These are phyloP conservation scores for Hansenula lynferdii DNA, from an alignment of 1,139 yeast species.

Conservation along the genomic window DNA sequence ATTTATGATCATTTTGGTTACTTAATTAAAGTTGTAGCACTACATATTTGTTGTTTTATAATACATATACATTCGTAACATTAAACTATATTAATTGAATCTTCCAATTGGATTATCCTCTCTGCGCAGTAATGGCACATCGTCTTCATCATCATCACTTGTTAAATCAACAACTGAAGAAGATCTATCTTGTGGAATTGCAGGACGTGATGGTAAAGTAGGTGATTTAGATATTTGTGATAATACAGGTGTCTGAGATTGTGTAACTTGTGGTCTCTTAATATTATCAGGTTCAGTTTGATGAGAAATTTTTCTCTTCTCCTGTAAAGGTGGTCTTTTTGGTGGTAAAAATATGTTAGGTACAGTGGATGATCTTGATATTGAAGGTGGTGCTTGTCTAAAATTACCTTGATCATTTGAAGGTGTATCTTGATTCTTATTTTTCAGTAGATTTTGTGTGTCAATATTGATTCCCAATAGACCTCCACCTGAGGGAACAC, in stretches of 20 bases:
- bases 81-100: background rate
- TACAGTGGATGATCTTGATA: background rate
- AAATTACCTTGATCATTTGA: too few relatives aligned
- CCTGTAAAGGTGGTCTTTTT: background rate
- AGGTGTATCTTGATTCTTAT: background rate
- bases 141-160: background rate
- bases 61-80: background rate
- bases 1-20: background rate
- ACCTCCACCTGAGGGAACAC: background rate
- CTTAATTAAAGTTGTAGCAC: background rate
- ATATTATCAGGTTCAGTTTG: background rate
- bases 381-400: too few relatives aligned
- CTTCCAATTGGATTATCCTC: background rate
- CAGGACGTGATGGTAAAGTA: too few relatives aligned
- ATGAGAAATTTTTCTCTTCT: background rate
- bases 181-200: background rate
- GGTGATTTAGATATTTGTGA: too few relatives aligned
- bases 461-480: slow-evolving; percentile 9
- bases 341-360: slow-evolving; percentile 4
- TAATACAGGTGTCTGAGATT: too few relatives aligned
- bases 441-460: background rate
- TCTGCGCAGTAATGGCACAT: background rate
- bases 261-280: background rate
- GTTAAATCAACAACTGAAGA: background rate
- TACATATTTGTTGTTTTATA: background rate